These are phyloP conservation scores for Hirsutella rhossiliensis DNA, from an alignment of 2,329 filamentous ascomycete species.

Conservation along the genomic window DNA sequence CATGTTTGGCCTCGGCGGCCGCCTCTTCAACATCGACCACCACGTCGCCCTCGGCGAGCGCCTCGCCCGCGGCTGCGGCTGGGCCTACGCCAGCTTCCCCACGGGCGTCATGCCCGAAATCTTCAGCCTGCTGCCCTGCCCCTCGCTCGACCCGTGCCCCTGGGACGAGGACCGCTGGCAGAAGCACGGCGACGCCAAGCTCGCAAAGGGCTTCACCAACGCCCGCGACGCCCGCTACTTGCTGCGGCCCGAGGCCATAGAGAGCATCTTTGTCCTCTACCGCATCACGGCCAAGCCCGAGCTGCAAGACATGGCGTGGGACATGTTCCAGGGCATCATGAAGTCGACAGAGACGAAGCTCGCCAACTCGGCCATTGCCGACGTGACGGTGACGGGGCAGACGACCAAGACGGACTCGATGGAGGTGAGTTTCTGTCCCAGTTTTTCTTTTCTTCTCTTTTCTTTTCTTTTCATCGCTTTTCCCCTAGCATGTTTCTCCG, in stretches of 20 bases:
- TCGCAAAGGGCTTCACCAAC: constrained; percentile 50
- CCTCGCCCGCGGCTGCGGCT: constrained; percentile 42
- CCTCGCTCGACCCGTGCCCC: constrained; percentile 18
- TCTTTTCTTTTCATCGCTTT: constrained; percentile 7
- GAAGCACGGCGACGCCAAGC: constrained; percentile 8
- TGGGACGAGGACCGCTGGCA: constrained; percentile 19
- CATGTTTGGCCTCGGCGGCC: constrained; percentile 54
- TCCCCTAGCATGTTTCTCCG: background rate
- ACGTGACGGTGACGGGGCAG: constrained; percentile 22
- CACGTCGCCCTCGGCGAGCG: constrained; percentile 36
- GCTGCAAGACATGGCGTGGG: constrained; percentile 38
- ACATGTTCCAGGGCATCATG: constrained; percentile 36
- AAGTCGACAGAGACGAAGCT: constrained; percentile 31
- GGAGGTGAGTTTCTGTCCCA: constrained; percentile 30
- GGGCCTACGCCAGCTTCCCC: constrained; percentile 42
- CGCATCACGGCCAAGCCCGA: constrained; percentile 36
- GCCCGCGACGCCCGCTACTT: constrained; percentile 36
- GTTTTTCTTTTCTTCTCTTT: background rate
- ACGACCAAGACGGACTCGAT: constrained; percentile 41
- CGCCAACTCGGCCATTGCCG: constrained; percentile 34
- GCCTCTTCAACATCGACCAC: constrained; percentile 38
- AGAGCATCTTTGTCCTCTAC: constrained; percentile 70
- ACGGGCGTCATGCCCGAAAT: constrained; percentile 49
- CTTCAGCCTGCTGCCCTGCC: constrained; percentile 33
- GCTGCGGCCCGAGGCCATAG: constrained; percentile 56